Evolutionary conservation across 495 filamentous ascomycete species (phyloP), one percentile per base, ranked within the genome.

Genomic region (Hypoxylon fragiforme): DNA sequence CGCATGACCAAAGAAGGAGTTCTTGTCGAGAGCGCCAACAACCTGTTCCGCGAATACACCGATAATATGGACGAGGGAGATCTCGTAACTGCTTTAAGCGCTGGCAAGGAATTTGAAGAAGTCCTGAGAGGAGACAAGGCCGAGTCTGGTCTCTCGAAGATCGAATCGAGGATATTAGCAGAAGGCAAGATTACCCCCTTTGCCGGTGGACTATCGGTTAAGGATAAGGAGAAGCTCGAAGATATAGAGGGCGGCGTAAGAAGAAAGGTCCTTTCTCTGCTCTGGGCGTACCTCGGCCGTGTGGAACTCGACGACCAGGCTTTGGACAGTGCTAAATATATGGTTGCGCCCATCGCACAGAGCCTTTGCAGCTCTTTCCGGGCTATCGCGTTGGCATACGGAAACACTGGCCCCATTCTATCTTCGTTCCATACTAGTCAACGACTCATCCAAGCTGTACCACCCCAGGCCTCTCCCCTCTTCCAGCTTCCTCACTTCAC

Each of bases 271-370:
- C 76, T 97, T 20, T 89, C 85, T 26, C 78, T 98, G 44, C 74
- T 97, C 12, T 98, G 94, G 94, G 92, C 91, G 36, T 97, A 97
- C 67, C 81, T 97, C 22, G 89, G 89, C 36, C 86, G 94, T 31
- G 74, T 96, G 22, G 89, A 94, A 50, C 71, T 83, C 5, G 83
- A 87, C 44, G 91, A 92, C 64, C 58, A 77, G 20, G 74, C 74
- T 18, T 77, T 95, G 32, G 82, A 94, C 50, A 83, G 83, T 70
- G 89, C 86, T 77, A 85, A 81, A 78, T 76, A 76, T 63, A 87
- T 94, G 69, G 85, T 89, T 52, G 91, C 89, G 32, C 88, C 95
- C 32, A 86, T 95, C 44, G 92, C 92, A 9, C 82, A 92, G 38
- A 76, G 83, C 37, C 80, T 98, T 36, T 91, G 85, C 63, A 85